A percentile compares a stretch with the other conserved stretches of the same genome.
Conservation (phyloP, 1,284 basidiomycete genomes). For the Vanrija sp. region DNA sequence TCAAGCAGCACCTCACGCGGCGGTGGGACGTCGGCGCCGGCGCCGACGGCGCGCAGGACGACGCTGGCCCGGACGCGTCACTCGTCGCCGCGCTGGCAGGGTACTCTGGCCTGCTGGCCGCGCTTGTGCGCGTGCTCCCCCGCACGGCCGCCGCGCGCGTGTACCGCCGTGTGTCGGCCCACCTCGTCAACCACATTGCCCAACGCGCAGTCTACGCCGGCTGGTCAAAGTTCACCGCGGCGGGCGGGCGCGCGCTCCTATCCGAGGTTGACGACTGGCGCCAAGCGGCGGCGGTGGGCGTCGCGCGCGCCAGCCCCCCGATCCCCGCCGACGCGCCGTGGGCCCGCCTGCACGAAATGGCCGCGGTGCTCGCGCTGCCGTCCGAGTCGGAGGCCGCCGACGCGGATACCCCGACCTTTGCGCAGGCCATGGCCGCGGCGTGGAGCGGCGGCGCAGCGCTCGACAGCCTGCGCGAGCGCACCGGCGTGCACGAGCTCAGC, state of each 20-base stretch:
- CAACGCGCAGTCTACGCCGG: conserved; percentile 80
- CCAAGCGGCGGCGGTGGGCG: conserved; percentile 57
- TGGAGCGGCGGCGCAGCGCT: conserved; percentile 70
- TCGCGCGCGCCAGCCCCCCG: conserved; percentile 20
- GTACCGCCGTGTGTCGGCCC: conserved; percentile 65
- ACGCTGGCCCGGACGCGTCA: conserved; percentile 56
- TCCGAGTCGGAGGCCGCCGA: conserved; percentile 56
- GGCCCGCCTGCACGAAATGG: conserved; percentile 64
- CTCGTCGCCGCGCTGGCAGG: conserved; percentile 67
- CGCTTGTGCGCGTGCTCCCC: conserved; percentile 61
- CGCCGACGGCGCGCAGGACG: conserved; percentile 7
- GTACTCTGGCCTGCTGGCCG: conserved; percentile 66
- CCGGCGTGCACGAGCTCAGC: conserved; percentile 25
- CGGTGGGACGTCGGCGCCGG: conserved; percentile 6
- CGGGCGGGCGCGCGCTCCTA: conserved; percentile 58
- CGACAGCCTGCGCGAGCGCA: conserved; percentile 58
- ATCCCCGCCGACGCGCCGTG: conserved; percentile 64
- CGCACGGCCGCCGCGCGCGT: conserved; percentile 56
- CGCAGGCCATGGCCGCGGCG: conserved; percentile 71
- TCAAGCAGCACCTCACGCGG: conserved; percentile 65
- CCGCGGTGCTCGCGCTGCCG: conserved; percentile 58
- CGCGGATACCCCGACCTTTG: conserved; percentile 60
- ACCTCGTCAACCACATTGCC: conserved; percentile 67
- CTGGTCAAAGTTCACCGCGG: conserved; percentile 56
- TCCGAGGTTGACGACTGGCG: conserved; percentile 74